Base-by-base conservation (phyloP, 2,329 filamentous ascomycete species). In the Colletotrichum tofieldiae region DNA sequence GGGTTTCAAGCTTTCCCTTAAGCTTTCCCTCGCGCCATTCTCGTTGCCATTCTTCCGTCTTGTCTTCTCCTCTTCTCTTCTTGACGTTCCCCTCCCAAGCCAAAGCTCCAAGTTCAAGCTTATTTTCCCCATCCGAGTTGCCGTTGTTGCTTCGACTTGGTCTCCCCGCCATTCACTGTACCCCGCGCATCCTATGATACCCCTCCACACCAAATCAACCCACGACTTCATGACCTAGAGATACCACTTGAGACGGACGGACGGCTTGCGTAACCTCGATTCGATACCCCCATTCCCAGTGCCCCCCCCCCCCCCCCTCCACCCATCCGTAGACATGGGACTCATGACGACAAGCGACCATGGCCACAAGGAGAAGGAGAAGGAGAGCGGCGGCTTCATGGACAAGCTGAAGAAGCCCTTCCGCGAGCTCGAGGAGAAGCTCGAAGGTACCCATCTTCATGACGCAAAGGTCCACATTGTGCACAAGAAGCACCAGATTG, bases 401-500 rank as follows among this genome's bases (percentile, higher is more conserved):
- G 83, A 87, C 32, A 88, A 86, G 76, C 75, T 91, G 39, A 90
- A 86, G 79, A 78, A 84, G 41, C 85, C 85, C 6, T 84, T 88
- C 64, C 79, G 81, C 26, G 80, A 83, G 26, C 74, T 88, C 66
- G 85, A 83, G 74, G 88, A 90, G 62, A 90, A 89, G 78, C 82
- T 91, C 4, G 82, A 86, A 58, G 83, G 87, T 58, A 86, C 85
- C 1, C 86, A 87, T 75, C 80, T 92, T 0, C 85, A 89, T 74
- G 88, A 91, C 74, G 83, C 86, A 74, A 92, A 91, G 78, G 81
- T 91, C 65, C 82, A 83, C 51, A 78, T 92, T 43, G 86, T 85
- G 64, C 87, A 92, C 77, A 87, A 89, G 77, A 92, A 92, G 89
- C 90, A 91, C 75, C 85, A 91, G 71, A 85, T 92, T 76, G 90